A percentile compares a stretch with the other conserved stretches of the same genome.
Evolutionary conservation across 106 monocot genomes (phyloP).

Genomic region (Apostasia ramifera): DNA sequence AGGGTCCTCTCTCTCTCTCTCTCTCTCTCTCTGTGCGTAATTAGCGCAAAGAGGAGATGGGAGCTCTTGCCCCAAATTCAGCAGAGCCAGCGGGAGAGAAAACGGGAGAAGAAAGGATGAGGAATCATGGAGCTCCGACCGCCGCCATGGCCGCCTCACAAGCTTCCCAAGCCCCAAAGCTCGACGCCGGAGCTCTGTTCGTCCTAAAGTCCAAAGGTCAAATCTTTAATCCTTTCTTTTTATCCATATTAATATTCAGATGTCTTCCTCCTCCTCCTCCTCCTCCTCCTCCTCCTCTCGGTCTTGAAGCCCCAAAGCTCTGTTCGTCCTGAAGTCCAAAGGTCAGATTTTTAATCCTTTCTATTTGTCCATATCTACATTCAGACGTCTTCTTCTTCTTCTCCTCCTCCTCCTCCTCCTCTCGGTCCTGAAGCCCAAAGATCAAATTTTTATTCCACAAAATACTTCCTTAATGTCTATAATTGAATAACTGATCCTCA

Average conservation of each 20-base stretch:
- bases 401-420: neutral
- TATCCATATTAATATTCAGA: too few relatives aligned
- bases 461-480: neutral
- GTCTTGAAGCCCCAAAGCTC: neutral
- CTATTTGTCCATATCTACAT: too few relatives aligned
- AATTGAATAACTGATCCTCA: neutral
- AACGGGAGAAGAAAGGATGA: neutral
- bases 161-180: conserved; percentile 11
- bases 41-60: neutral
- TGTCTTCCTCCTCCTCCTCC: neutral
- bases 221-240: too few relatives aligned
- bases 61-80: neutral
- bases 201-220: conserved; percentile 63
- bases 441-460: neutral
- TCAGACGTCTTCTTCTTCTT: neutral
- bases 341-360: conserved; percentile 16
- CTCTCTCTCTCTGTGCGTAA: neutral
- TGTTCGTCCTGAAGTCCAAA: conserved; percentile 43
- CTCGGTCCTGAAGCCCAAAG: neutral
- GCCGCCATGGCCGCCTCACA: neutral
- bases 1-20: too few relatives aligned
- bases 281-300: neutral
- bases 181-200: conserved; percentile 71
- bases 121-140: conserved; percentile 4
- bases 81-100: neutral